Evolutionary conservation across 805 yeast genomes (phyloP).

Genomic region (Metschnikowia borealis): DNA sequence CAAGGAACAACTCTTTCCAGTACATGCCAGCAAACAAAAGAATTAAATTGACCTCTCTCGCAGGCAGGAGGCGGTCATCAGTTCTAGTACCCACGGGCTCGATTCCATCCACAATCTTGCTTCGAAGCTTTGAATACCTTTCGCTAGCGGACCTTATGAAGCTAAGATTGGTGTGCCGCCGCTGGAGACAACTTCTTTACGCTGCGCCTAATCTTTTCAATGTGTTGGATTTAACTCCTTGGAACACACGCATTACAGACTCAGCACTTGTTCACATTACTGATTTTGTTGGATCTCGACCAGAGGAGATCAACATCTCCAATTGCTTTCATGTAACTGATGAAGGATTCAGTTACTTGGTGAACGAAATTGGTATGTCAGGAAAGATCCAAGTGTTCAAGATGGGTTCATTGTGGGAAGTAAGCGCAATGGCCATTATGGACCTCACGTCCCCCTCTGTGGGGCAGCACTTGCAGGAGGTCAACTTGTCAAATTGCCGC

Average conservation of each 20-base stretch:
- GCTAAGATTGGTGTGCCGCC: slow-evolving; percentile 51
- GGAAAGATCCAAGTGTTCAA: slow-evolving; percentile 53
- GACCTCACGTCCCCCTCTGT: slow-evolving; percentile 65
- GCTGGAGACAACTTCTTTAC: slow-evolving; percentile 65
- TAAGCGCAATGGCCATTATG: slow-evolving; percentile 78
- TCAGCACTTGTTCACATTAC: slow-evolving; percentile 53
- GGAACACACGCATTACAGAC: slow-evolving; percentile 61
- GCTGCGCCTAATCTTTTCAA: slow-evolving; percentile 52
- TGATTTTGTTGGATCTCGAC: slow-evolving; percentile 68
- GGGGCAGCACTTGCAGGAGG: slow-evolving; percentile 53
- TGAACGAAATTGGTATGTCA: slow-evolving; percentile 64
- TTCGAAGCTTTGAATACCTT: slow-evolving; percentile 50
- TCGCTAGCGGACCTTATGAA: slow-evolving; percentile 60
- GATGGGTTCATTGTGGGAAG: slow-evolving; percentile 74
- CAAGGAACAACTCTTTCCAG: slow-evolving; percentile 36
- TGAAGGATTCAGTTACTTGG: slow-evolving; percentile 66
- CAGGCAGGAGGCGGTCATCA: slow-evolving; percentile 52
- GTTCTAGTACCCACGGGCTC: slow-evolving; percentile 50
- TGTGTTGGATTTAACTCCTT: slow-evolving; percentile 54
- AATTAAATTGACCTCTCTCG: slow-evolving; percentile 43
- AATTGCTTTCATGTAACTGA: slow-evolving; percentile 77
- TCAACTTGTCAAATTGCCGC: slow-evolving; percentile 70
- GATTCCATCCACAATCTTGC: slow-evolving; percentile 56
- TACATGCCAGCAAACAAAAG: slow-evolving; percentile 56
- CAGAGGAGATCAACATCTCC: slow-evolving; percentile 56